Base-by-base conservation (phyloP, 2,329 filamentous ascomycete genomes). In the Aspergillus udagawae region DNA sequence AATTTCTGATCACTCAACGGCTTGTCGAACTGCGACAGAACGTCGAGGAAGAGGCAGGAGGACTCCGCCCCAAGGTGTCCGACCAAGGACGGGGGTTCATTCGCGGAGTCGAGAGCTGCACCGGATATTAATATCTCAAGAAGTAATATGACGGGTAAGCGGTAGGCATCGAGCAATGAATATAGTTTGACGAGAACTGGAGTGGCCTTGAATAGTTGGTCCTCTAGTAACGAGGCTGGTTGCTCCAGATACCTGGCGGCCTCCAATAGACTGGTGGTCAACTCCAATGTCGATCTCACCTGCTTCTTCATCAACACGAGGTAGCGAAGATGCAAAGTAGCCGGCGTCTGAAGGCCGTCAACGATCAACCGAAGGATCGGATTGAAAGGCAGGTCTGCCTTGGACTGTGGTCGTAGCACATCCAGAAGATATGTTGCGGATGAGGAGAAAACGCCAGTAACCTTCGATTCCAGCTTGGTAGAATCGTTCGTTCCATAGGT, bases 61-160 rank as follows among this genome's bases (percentile, higher is more conserved):
- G 91, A 87, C 55, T 91, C 86, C 9, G 91, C 83, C 1, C 92
- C 92, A 6, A 99, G 80, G 69, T 96, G 91, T 32, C 92, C 92
- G 23, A 99, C 84, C n/a, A 99, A 81, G 6, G 93, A 97, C n/a
- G 91, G 90, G 1, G 92, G 91, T 64, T 97, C 92, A n/a, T 81
- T 82, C 29, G 82, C 77, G 17, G 81, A 77, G 52, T 77, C 66
- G 59, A 84, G 84, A 25, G 87, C 85, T 25, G 89, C 87, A 62
- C 83, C 87, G 47, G 86, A 80, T 28, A 96, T 86, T 20, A 96
- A 76, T 10, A 86, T 84, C 59, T 92, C 86, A 7, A 96, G 78
- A 2, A 97, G 77, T 27, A 82, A 80, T 32, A 92, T 81, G 1
- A 89, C 83, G 1, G 87, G 82, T 14, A 81, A 78, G 64, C 84